Percentiles rank a stretch among this genome's conserved stretches.
These are phyloP conservation scores for Ceratorhiza oryzae-sativae DNA, from an alignment of 1,284 basidiomycete genomes.

Conservation along the genomic window DNA sequence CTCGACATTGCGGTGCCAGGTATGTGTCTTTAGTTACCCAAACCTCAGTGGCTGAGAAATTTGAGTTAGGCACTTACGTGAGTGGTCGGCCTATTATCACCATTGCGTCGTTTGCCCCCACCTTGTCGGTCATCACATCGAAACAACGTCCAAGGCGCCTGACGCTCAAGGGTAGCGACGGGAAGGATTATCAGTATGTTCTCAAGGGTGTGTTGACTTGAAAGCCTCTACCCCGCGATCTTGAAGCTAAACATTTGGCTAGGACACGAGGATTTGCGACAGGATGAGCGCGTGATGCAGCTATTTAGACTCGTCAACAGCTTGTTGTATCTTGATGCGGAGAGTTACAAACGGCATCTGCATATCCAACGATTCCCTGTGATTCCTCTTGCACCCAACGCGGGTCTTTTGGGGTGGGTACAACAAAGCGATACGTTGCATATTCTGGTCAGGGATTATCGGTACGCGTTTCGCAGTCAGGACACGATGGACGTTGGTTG, in stretches of 20 bases:
- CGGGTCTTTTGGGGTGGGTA: conserved; percentile 95
- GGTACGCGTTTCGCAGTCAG: conserved; percentile 48
- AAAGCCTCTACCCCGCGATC: neutral
- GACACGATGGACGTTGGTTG: neutral
- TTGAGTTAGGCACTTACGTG: conserved; percentile 82
- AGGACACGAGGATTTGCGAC: conserved; percentile 99
- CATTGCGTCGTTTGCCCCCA: conserved; percentile 85
- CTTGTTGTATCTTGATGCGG: conserved; percentile 88
- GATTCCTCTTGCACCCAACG: conserved; percentile 95
- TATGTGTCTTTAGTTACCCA: conserved; percentile 49
- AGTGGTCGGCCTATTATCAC: conserved; percentile 86
- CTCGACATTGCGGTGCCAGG: conserved; percentile 95
- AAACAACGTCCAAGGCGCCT: conserved; percentile 96
- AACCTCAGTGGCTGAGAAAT: neutral
- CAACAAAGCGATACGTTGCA: conserved; percentile 98
- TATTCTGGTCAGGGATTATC: conserved; percentile 94
- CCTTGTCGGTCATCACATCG: conserved; percentile 93
- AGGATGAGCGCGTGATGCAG: conserved; percentile 99
- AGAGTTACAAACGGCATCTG: conserved; percentile 95
- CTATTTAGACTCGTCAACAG: conserved; percentile 98
- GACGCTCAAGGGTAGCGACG: conserved; percentile 90
- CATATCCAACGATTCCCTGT: conserved; percentile 95
- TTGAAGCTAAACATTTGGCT: conserved; percentile 18
- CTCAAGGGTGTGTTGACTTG: conserved; percentile 75
- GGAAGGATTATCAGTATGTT: conserved; percentile 90